These are phyloP conservation scores for Favolaschia claudopus DNA, from an alignment of 768 basidiomycete genomes.

Conservation along the genomic window DNA sequence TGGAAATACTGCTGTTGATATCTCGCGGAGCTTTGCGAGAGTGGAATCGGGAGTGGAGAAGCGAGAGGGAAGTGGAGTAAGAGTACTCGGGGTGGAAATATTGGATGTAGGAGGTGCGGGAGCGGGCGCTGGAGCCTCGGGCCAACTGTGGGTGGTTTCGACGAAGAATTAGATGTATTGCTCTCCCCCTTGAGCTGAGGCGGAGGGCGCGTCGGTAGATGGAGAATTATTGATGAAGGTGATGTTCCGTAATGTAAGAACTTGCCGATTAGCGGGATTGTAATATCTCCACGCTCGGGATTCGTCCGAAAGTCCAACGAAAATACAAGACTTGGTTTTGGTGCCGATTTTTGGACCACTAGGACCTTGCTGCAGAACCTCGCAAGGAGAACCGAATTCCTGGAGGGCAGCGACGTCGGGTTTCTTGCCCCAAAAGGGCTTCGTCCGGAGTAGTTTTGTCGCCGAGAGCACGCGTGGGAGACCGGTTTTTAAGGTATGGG, in stretches of 20 bases:
- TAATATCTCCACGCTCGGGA: too few species aligned
- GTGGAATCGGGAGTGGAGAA: too few species aligned
- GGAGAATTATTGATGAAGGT: not conserved
- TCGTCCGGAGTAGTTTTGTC: constrained; percentile 30
- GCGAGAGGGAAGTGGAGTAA: too few species aligned
- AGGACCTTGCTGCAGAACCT: not conserved
- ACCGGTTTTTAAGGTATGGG: constrained; percentile 28
- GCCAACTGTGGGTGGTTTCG: not conserved
- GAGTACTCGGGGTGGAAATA: too few species aligned
- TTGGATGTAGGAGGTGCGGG: too few species aligned
- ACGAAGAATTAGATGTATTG: not conserved
- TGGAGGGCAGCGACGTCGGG: constrained; percentile 29
- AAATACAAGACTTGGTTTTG: too few species aligned
- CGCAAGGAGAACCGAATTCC: not conserved
- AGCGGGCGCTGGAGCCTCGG: not conserved
- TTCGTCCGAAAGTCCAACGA: too few species aligned
- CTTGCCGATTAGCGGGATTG: not conserved
- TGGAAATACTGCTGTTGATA: too few species aligned
- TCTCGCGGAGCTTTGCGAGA: too few species aligned
- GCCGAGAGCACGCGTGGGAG: too few species aligned
- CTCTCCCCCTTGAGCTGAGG: too few species aligned
- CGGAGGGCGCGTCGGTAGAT: not conserved
- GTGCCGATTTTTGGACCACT: not conserved
- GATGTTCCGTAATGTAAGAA: constrained; percentile 19
- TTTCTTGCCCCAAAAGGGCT: constrained; percentile 7